Evolutionary conservation across 2,329 filamentous ascomycete species (phyloP).

Genomic region (Verticillium tricorpus): DNA sequence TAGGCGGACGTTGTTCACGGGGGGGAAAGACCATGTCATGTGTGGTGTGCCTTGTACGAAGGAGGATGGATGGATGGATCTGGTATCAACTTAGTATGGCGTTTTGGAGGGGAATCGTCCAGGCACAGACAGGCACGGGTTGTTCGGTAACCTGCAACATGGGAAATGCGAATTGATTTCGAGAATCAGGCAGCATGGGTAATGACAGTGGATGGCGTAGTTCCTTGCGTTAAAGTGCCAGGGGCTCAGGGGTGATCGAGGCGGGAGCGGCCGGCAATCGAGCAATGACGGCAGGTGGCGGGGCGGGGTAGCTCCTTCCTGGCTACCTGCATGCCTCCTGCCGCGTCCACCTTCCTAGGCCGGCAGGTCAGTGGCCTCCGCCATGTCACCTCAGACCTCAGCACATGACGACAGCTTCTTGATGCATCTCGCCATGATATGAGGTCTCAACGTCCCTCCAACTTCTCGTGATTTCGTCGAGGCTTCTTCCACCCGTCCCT

Average conservation of each 20-base stretch:
- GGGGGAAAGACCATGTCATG: too few species aligned
- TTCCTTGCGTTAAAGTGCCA: too few species aligned
- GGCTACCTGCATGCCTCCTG: neutral
- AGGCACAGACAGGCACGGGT: neutral
- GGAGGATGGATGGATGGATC: neutral
- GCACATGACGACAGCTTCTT: neutral
- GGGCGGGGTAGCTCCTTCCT: neutral
- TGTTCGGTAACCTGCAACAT: neutral
- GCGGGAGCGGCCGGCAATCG: neutral
- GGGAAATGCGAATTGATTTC: neutral
- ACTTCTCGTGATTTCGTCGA: neutral
- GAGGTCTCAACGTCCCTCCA: neutral
- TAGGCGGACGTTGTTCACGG: conserved; percentile 17
- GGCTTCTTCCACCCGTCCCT: too few species aligned
- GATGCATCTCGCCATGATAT: neutral
- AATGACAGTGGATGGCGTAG: too few species aligned
- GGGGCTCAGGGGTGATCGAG: neutral
- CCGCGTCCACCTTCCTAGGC: neutral
- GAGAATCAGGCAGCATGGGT: too few species aligned
- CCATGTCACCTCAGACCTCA: neutral
- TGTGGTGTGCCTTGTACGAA: too few species aligned
- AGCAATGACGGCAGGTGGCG: neutral
- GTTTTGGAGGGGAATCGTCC: neutral
- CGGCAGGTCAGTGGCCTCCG: too few species aligned
- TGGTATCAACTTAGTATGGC: neutral